Percentiles rank a stretch among this genome's conserved stretches.
phyloP scores from a whole-genome alignment of 345 rosid genomes.

The Limnanthes douglasii region DNA sequence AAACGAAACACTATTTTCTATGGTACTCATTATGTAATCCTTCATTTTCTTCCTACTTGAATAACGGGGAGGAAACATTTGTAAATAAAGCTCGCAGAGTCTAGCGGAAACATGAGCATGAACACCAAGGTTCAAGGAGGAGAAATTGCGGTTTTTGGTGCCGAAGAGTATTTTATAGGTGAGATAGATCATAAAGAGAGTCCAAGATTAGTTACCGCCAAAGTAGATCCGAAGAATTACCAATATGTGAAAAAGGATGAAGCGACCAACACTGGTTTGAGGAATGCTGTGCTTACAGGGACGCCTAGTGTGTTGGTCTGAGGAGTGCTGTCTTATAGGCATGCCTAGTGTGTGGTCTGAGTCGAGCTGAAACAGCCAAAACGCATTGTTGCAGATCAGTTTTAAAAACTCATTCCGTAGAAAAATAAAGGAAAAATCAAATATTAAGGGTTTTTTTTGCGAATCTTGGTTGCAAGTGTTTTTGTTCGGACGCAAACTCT shows the following conservation, averaged over 20 bases:
- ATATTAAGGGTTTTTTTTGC: slow-evolving; percentile 38
- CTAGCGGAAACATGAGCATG: slow-evolving; percentile 8
- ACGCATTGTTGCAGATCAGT: slow-evolving; percentile 17
- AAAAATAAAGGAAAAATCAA: slow-evolving; percentile 15
- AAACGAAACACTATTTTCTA: too few species aligned
- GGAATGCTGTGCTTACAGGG: slow-evolving; percentile 16
- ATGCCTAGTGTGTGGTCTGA: slow-evolving; percentile 35
- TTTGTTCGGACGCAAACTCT: slow-evolving; percentile 36
- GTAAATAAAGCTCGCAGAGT: slow-evolving; percentile 15
- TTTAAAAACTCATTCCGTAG: slow-evolving; percentile 3
- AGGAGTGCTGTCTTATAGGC: too few species aligned
- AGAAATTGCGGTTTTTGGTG: slow-evolving; percentile 70
- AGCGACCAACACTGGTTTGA: slow-evolving; percentile 8
- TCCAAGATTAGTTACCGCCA: slow-evolving; percentile 15
- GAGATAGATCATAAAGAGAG: slow-evolving; percentile 23
- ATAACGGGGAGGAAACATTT: slow-evolving; percentile 21
- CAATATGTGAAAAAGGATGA: slow-evolving; percentile 6
- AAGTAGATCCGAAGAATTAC: slow-evolving; percentile 7
- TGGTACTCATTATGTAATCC: slow-evolving; percentile 20
- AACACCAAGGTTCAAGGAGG: slow-evolving; percentile 25
- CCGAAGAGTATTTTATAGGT: slow-evolving; percentile 77
- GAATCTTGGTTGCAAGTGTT: slow-evolving; percentile 43
- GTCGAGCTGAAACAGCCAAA: slow-evolving; percentile 58
- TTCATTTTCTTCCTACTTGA: slow-evolving; percentile 39
- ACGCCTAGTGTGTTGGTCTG: too few species aligned